Evolutionary conservation across 2,329 filamentous ascomycete genomes (phyloP), one percentile per base, ranked within the genome.

Genomic region (Paraphoma sp.): DNA sequence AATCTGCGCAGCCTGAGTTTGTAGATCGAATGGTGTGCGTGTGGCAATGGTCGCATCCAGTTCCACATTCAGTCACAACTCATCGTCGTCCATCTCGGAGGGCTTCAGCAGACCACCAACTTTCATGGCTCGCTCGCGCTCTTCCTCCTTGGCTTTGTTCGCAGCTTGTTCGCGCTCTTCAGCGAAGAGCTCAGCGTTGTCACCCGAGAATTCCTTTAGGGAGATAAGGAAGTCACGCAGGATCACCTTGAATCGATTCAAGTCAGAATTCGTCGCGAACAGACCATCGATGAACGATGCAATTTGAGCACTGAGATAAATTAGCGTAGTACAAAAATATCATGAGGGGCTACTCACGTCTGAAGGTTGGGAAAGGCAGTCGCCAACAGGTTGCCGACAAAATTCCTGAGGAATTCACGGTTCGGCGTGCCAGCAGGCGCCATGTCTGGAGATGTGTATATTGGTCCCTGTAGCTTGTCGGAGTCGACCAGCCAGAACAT

Each of bases 211-310:
- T 79, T 99, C 96, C 80, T 97, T 97, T 67, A 99, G 83, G 18
- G 93, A 96, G 70, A 99, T 96, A 66, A 99, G 82, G 86, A 99
- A 99, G 79, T 99, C 95, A 64, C 95, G 92, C 50, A 99, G 83
- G 71, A 96, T 93, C 53, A 97, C 87, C 76, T 97, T 96, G 88
- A 99, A 99, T 76, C 93, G 93, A 74, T 92, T 91, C 64, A 96
- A 88, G 71, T 96, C 91, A 54, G 90, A 91, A 76, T 97, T 98
- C 65, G 91, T 86, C 6, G 89, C 86, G 78, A 99, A 97, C 10
- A 99, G 81, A 10, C 92, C 92, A 68, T 96, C 88, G 49, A 98
- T 93, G 77, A 99, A 99, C 53, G 86, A 86, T 64, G 89, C 87
- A 68, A 98, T 95, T 86, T 99, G 95, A 18, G 85, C 83, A 66